Evolutionary conservation across 2,329 filamentous ascomycete species (phyloP).

Genomic region (Teratosphaeriaceae sp.): DNA sequence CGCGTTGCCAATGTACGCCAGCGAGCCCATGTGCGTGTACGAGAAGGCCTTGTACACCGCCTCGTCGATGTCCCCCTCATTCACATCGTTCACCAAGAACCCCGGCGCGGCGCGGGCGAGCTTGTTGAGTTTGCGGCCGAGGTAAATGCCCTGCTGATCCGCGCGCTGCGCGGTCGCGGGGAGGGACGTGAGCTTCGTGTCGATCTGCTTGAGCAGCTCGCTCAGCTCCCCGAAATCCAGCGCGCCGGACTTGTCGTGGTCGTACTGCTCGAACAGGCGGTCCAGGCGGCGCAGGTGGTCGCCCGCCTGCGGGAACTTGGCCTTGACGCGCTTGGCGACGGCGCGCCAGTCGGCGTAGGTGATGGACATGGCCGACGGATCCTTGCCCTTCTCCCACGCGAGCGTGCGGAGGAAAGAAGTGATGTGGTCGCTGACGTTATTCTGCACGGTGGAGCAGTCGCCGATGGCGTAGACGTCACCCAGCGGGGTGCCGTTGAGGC

Average conservation of each 20-base stretch:
- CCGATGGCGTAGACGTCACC: slow-evolving; percentile 96
- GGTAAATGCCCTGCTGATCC: slow-evolving; percentile 90
- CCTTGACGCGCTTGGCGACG: slow-evolving; percentile 76
- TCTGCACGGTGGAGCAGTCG: slow-evolving; percentile 94
- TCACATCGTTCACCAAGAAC: slow-evolving; percentile 69
- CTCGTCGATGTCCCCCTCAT: slow-evolving; percentile 85
- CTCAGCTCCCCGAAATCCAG: slow-evolving; percentile 89
- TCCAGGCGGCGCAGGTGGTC: slow-evolving; percentile 84
- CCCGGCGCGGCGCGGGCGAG: slow-evolving; percentile 71
- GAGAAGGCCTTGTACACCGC: slow-evolving; percentile 91
- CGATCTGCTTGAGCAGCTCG: slow-evolving; percentile 85
- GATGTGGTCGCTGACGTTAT: slow-evolving; percentile 90
- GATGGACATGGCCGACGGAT: slow-evolving; percentile 81
- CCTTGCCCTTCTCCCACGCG: slow-evolving; percentile 85
- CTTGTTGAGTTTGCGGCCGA: slow-evolving; percentile 91
- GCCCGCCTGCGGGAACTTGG: slow-evolving; percentile 83
- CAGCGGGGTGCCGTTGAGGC: slow-evolving; percentile 77
- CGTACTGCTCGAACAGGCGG: slow-evolving; percentile 84
- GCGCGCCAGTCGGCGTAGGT: slow-evolving; percentile 82
- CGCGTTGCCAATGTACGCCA: slow-evolving; percentile 95
- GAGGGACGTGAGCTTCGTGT: slow-evolving; percentile 86
- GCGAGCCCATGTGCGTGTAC: slow-evolving; percentile 82
- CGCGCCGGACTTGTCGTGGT: slow-evolving; percentile 86
- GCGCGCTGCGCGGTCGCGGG: slow-evolving; percentile 94
- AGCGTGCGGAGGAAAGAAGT: slow-evolving; percentile 81